phyloP scores from a whole-genome alignment of 208 protist species.

The Leishmania gerbilli region DNA sequence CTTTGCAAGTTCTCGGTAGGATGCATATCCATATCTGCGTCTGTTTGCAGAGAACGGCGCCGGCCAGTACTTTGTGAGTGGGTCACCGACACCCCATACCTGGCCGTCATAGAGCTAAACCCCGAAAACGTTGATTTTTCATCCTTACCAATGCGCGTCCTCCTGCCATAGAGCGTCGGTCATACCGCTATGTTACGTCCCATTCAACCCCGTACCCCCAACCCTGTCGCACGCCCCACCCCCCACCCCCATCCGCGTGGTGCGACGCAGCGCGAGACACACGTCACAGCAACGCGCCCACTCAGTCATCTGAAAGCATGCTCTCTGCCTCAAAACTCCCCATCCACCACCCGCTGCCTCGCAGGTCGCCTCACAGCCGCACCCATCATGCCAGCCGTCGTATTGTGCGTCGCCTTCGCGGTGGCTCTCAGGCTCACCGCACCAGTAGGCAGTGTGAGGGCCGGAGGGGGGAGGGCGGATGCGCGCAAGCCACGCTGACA shows the following conservation, averaged over 20 bases:
- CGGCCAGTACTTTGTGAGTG: too few relatives aligned
- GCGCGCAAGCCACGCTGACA: neutral
- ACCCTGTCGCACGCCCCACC: neutral
- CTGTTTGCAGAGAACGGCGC: too few relatives aligned
- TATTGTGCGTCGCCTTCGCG: neutral
- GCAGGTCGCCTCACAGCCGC: neutral
- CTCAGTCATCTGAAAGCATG: neutral
- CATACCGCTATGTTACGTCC: too few relatives aligned
- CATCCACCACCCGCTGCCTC: neutral
- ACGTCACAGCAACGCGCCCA: neutral
- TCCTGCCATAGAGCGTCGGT: too few relatives aligned
- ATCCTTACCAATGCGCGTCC: too few relatives aligned
- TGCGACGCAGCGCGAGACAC: neutral
- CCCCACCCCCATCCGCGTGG: neutral
- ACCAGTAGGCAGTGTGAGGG: neutral
- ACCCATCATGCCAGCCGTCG: neutral
- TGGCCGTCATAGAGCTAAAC: too few relatives aligned
- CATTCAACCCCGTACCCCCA: neutral
- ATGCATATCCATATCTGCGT: too few relatives aligned
- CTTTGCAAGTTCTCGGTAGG: too few relatives aligned
- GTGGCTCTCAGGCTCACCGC: neutral
- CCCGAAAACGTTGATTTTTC: too few relatives aligned
- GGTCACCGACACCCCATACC: too few relatives aligned
- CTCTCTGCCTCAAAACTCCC: neutral
- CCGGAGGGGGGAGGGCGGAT: neutral